Percentiles rank a stretch among this genome's conserved stretches.
Evolutionary conservation across 2,329 filamentous ascomycete species (phyloP).

Genomic region (Mycosphaerella arachidis): DNA sequence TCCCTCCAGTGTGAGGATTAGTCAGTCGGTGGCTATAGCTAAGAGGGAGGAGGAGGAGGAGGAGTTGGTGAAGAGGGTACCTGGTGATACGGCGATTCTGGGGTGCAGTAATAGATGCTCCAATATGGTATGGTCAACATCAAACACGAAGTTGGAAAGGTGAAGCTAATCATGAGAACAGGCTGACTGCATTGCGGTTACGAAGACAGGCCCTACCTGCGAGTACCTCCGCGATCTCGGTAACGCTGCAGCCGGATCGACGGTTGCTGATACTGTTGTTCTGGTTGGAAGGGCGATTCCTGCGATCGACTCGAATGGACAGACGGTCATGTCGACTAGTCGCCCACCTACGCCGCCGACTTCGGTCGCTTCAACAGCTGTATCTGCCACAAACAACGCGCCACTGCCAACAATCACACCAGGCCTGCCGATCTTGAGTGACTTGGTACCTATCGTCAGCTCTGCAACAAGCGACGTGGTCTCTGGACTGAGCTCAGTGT

Average conservation of each 20-base stretch:
- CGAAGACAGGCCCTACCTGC: conserved; percentile 11
- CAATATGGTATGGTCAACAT: neutral
- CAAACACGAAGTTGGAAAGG: neutral
- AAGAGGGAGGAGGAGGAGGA: neutral
- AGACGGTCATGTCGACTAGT: neutral
- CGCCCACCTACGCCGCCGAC: neutral
- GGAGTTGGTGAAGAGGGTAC: neutral
- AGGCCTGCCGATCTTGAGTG: neutral
- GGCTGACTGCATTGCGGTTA: conserved; percentile 18
- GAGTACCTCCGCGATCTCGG: conserved; percentile 18
- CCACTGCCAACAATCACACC: neutral
- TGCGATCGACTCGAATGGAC: conserved; percentile 1
- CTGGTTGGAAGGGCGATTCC: conserved; percentile 15
- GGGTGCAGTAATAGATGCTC: conserved; percentile 16
- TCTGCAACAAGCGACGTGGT: neutral
- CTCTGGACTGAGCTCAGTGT: neutral
- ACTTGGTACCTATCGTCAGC: neutral
- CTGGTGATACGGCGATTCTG: conserved; percentile 5
- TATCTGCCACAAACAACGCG: neutral
- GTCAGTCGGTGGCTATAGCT: neutral
- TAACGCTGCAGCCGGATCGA: conserved; percentile 7
- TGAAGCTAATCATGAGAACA: neutral
- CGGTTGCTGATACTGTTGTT: conserved; percentile 18
- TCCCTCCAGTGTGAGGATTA: conserved; percentile 14
- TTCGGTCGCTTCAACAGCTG: neutral